Evolutionary conservation across 805 yeast species (phyloP), one percentile per base, ranked within the genome.

Genomic region (Wickerhamiella slavikovae): DNA sequence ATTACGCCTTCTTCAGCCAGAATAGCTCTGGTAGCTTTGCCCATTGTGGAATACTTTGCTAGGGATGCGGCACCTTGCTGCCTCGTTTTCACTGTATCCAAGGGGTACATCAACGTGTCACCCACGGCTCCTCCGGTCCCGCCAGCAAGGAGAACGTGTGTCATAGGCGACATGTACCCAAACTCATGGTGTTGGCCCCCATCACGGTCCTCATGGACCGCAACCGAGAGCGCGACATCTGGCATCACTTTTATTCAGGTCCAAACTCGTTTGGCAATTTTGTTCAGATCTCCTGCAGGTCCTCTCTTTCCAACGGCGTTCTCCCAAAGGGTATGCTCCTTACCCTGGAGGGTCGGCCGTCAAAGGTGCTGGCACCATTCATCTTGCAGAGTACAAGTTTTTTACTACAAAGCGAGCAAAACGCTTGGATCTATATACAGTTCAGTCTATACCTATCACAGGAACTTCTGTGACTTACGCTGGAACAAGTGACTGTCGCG

Each of bases 101-200:
- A 54, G 0, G 96, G 83, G 52, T 89, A 95, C 95, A 89, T 89
- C 18, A 68, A 55, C 1, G 89, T 64, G 44, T 85, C 98, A 10
- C 95, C 96, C 22, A 83, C 66, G 31, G 78, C 71, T 1, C 96
- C 98, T 5, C 98, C 98, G 28, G 85, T 53, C 1, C 93, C 95
- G 24, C 98, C 98, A 0, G 95, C 93, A 23, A 82, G 32, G 60
- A 80, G 33, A 17, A 51, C 54, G 29, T 48, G 38, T 20, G 31
- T 7, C 42, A 49, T 40, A 3, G 47, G 38, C 7, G 41, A 37
- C 15, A 8, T 4, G 7, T 24, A 14, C 8, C 4, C 15, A 6
- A 24, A 14, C 19, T 7, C 14, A 10, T 15, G 7, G 10, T 10
- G 5, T 11, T 4, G 4, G 12, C 8, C 15, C 6, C 5, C 21